phyloP scores from a whole-genome alignment of 2,329 filamentous ascomycete genomes.

The Aspergillus arachidicola region DNA sequence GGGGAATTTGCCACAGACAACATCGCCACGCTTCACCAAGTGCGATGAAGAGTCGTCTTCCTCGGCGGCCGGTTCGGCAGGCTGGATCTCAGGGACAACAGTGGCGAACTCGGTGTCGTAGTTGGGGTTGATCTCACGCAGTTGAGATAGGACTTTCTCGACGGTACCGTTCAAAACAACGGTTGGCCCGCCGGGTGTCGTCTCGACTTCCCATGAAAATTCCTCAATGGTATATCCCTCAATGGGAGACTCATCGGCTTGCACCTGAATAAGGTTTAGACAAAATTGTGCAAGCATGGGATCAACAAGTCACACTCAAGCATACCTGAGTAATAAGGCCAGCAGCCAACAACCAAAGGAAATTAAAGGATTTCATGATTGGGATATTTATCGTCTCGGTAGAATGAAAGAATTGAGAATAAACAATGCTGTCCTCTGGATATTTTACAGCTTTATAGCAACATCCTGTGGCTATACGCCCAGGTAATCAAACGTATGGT shows the following conservation, averaged over 20 bases:
- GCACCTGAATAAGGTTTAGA: not conserved
- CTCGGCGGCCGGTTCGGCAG: not conserved
- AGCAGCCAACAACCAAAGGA: not conserved
- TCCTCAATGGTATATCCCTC: not conserved
- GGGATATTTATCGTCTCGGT: not conserved
- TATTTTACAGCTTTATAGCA: not conserved
- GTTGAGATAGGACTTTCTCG: not conserved
- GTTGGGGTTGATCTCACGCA: not conserved
- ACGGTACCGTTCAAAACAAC: not conserved
- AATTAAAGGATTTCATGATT: not conserved
- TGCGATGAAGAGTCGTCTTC: not conserved
- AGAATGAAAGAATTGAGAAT: not conserved
- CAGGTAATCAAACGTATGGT: not conserved
- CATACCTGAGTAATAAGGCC: not conserved
- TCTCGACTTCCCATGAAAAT: not conserved
- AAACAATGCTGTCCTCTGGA: not conserved
- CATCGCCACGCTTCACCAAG: not conserved
- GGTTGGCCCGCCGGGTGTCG: not conserved
- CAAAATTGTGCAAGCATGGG: not conserved
- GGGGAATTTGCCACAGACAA: not conserved
- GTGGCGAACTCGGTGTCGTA: not conserved
- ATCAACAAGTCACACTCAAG: not conserved
- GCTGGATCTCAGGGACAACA: not conserved
- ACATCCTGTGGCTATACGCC: not conserved
- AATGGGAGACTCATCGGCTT: not conserved